These are phyloP conservation scores for Diphasiastrum complanatum DNA, from an alignment of 83 land plant genomes.

Conservation along the genomic window DNA sequence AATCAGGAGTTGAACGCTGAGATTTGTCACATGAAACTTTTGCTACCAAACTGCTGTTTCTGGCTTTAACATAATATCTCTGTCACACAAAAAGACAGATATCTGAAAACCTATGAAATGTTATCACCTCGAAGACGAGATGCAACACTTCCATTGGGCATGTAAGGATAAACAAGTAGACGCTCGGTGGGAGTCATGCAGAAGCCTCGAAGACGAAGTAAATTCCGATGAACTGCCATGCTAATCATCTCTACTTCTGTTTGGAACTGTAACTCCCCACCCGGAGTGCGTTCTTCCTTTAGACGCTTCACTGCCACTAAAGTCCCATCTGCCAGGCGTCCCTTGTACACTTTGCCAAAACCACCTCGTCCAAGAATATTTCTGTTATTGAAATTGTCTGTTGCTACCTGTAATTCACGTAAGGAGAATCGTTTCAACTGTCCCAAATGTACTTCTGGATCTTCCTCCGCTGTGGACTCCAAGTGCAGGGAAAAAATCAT, in stretches of 20 bases:
- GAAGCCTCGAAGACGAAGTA: no score
- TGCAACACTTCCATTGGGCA: constrained; percentile 16
- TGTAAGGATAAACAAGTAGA: no score
- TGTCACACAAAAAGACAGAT: no score
- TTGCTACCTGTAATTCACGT: no score
- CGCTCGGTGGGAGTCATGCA: no score
- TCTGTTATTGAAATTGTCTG: no score
- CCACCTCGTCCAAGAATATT: constrained; percentile 16
- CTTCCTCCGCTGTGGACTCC: background rate
- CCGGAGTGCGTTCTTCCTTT: constrained; percentile 15
- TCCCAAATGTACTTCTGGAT: constrained; percentile 10
- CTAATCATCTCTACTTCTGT: constrained; percentile 15
- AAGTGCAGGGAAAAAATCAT: background rate
- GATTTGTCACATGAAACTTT: no score
- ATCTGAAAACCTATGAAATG: no score
- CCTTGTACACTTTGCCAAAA: no score
- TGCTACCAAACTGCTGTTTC: background rate
- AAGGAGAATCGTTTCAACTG: constrained; percentile 12
- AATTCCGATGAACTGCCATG: constrained; percentile 12
- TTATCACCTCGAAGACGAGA: constrained; percentile 10
- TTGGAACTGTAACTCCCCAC: no score
- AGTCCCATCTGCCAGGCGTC: constrained; percentile 12
- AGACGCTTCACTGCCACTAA: constrained; percentile 10
- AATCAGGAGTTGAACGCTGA: no score
- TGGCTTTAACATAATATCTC: background rate